Evolutionary conservation across 2,329 filamentous ascomycete genomes (phyloP), one percentile per base, ranked within the genome.

Genomic region (Aspergillus proliferans): DNA sequence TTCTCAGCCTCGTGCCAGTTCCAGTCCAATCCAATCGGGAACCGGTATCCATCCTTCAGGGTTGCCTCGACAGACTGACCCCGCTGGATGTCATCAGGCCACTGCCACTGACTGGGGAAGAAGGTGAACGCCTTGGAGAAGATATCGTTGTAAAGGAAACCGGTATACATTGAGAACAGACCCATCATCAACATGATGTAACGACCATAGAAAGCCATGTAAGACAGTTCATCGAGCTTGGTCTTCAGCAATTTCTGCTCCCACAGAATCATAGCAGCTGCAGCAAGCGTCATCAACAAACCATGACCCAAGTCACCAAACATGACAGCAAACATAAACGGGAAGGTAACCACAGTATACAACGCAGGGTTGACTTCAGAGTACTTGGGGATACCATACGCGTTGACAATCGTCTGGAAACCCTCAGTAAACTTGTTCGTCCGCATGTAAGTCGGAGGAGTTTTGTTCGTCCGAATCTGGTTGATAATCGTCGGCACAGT

Each of bases 241-340:
- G 92, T 90, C 52, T 81, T 79, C 42, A 71, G 67, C 33, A 98
- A 77, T 51, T 86, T 84, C 74, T 88, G 91, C 73, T 98, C 93
- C 79, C 85, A 97, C 74, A 95, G 88, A 60, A 98, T 97, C 90
- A 98, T 95, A 49, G 90, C 88, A 48, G 84, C 64, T 12, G 93
- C 88, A 49, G 89, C 87, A 48, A 82, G 67, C 40, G 92, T 79
- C 87, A 98, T 95, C 69, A 98, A 87, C 57, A 85, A 71, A 57
- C 92, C 93, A 65, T 98, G 93, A 46, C 93, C 94, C 51, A 95
- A 85, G 71, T 98, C 93, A 77, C 93, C 94, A 67, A 98, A 98
- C 93, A 98, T 98, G 81, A 98, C 93, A 45, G 93, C 93, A 67
- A 98, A 98, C 54, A 98, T 78, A 78, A 98, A 98, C n/a, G 94